phyloP scores from a whole-genome alignment of 2,329 filamentous ascomycete species.

The Blastomyces percursus region DNA sequence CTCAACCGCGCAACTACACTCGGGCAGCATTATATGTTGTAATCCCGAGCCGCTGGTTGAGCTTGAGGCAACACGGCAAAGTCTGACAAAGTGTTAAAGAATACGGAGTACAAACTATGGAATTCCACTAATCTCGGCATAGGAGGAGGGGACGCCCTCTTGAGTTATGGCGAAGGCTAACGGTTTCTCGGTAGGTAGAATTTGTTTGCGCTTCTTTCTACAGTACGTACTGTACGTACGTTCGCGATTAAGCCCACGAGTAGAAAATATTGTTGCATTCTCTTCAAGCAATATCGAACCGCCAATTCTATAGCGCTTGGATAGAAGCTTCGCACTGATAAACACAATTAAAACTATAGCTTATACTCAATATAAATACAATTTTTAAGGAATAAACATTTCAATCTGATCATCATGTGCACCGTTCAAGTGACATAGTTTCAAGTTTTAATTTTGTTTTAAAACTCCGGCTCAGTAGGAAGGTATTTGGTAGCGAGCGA shows the following conservation, averaged over 20 bases:
- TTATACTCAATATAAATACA: background rate
- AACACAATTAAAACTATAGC: too few relatives aligned
- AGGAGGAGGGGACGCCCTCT: background rate
- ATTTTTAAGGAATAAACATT: background rate
- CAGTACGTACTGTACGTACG: background rate
- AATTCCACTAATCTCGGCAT: background rate
- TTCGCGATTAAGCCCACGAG: too few relatives aligned
- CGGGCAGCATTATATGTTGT: slow-evolving; percentile 8
- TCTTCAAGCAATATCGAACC: background rate
- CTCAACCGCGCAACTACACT: slow-evolving; percentile 30
- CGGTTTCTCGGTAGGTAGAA: background rate
- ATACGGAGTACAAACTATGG: background rate
- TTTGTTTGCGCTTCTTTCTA: background rate
- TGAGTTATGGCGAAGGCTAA: background rate
- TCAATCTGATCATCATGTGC: background rate
- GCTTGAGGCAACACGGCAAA: slow-evolving; percentile 35
- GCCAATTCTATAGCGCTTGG: background rate
- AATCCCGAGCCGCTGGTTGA: slow-evolving; percentile 27
- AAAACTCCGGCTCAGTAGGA: too few relatives aligned
- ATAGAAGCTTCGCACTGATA: background rate
- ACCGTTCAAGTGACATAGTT: too few relatives aligned
- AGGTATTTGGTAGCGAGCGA: too few relatives aligned
- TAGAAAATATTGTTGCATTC: background rate
- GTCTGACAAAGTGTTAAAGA: slow-evolving; percentile 24
- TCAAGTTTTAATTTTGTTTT: background rate